Conservation (phyloP, 2,329 filamentous ascomycete genomes). For the Diaporthe australafricana region DNA sequence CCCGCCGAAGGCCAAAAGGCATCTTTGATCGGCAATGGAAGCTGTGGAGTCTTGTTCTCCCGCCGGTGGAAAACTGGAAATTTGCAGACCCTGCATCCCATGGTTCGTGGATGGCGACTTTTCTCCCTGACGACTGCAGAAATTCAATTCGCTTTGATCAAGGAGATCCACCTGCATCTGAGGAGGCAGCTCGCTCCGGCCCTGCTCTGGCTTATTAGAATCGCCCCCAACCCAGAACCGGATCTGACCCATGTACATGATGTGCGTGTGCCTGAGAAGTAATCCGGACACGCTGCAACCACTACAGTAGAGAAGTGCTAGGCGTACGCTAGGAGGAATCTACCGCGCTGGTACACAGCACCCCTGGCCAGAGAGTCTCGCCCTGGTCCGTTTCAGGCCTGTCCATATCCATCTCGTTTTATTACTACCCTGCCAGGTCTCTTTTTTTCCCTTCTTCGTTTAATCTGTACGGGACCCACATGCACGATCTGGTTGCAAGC, state of each 20-base stretch:
- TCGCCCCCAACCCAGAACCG: conserved; percentile 28
- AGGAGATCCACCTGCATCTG: conserved; percentile 24
- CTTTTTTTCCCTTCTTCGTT: conserved; percentile 28
- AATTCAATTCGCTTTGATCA: conserved; percentile 32
- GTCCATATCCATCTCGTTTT: conserved; percentile 36
- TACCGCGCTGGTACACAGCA: conserved; percentile 14
- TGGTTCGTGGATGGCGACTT: conserved; percentile 24
- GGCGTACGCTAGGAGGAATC: conserved; percentile 24
- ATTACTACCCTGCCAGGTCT: conserved; percentile 29
- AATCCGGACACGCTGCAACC: conserved; percentile 7
- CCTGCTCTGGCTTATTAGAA: conserved; percentile 15
- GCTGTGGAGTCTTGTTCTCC: conserved; percentile 29
- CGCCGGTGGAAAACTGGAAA: conserved; percentile 31
- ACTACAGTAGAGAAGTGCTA: conserved; percentile 5
- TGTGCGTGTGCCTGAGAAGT: conserved; percentile 24
- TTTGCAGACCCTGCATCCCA: conserved; percentile 31
- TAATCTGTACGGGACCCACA: conserved; percentile 28
- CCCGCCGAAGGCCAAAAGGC: conserved; percentile 22
- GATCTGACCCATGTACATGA: conserved; percentile 23
- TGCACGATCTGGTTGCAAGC: conserved; percentile 30
- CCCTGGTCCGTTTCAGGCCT: conserved; percentile 32
- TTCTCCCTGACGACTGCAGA: conserved; percentile 32
- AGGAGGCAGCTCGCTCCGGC: conserved; percentile 25
- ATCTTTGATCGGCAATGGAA: conserved; percentile 32
- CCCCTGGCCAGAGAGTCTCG: conserved; percentile 16